Conservation (phyloP, 805 yeast species). For the Candida ficus region DNA sequence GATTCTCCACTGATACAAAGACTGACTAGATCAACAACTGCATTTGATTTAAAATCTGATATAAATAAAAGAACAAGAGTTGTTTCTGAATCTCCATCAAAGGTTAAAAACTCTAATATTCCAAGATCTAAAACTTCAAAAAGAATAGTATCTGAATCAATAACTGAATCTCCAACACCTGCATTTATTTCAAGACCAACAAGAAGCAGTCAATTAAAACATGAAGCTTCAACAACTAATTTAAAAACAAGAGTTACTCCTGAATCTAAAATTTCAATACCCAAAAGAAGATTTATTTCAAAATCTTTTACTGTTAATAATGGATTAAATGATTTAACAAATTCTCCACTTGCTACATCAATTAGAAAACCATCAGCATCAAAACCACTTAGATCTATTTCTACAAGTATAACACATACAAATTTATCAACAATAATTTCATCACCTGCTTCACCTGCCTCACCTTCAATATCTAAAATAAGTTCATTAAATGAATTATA, state of each 20-base stretch:
- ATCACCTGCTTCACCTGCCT: neutral
- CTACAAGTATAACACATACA: neutral
- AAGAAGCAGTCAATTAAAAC: conserved; percentile 17
- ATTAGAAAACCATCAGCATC: conserved; percentile 6
- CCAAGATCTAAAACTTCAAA: conserved; percentile 5
- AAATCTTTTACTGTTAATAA: conserved; percentile 19
- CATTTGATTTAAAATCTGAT: conserved; percentile 15
- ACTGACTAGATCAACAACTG: conserved; percentile 22
- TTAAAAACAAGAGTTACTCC: conserved; percentile 8
- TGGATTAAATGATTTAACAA: conserved; percentile 14
- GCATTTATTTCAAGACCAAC: conserved; percentile 12
- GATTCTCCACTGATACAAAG: conserved; percentile 20
- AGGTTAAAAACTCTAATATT: neutral
- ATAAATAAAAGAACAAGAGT: conserved; percentile 1
- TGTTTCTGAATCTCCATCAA: conserved; percentile 4
- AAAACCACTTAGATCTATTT: neutral
- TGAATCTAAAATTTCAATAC: conserved; percentile 7
- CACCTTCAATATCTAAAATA: neutral
- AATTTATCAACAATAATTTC: neutral
- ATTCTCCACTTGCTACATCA: conserved; percentile 2
- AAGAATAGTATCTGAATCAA: conserved; percentile 13
- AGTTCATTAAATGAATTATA: conserved; percentile 3
- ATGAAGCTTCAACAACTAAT: no score
- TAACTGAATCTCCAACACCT: neutral
- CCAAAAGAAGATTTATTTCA: conserved; percentile 12